phyloP scores from a whole-genome alignment of 2,329 filamentous ascomycete species.

The Ramularia endophylla region DNA sequence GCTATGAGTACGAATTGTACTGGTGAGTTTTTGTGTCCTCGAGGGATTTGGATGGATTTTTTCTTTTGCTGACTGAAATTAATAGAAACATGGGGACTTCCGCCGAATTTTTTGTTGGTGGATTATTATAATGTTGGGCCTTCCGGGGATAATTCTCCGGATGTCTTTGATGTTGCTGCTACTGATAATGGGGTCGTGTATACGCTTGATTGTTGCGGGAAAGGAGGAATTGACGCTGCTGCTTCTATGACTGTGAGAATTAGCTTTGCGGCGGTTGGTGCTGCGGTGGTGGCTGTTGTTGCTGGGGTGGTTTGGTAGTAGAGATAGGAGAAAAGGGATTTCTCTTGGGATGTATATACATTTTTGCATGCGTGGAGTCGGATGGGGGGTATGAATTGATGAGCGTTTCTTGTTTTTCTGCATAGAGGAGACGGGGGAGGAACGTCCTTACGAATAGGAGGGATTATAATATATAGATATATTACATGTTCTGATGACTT shows the following conservation, averaged over 20 bases:
- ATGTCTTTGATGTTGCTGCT: slow-evolving; percentile 69
- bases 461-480: too few species aligned
- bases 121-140: slow-evolving; percentile 74
- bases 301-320: too few species aligned
- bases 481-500: too few species aligned
- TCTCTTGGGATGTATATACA: too few species aligned
- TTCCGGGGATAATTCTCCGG: slow-evolving; percentile 30
- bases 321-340: too few species aligned
- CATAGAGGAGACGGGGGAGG: too few species aligned
- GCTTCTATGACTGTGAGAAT: slow-evolving; percentile 2
- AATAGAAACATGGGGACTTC: slow-evolving; percentile 52
- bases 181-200: slow-evolving; percentile 68
- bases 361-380: too few species aligned
- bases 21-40: slow-evolving; percentile 28
- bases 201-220: slow-evolving; percentile 52
- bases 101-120: slow-evolving; percentile 74
- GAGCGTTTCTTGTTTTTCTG: too few species aligned
- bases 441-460: too few species aligned
- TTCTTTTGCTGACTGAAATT: too few species aligned
- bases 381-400: too few species aligned
- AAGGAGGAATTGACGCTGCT: slow-evolving; percentile 1
- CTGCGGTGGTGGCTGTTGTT: slow-evolving; percentile 8
- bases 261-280: slow-evolving; percentile 9
- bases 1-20: slow-evolving; percentile 58
- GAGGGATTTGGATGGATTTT: too few species aligned